A percentile compares a stretch with the other conserved stretches of the same genome.
Conservation (phyloP, 352 stramenopile species). For the Pythium oligandrum region DNA sequence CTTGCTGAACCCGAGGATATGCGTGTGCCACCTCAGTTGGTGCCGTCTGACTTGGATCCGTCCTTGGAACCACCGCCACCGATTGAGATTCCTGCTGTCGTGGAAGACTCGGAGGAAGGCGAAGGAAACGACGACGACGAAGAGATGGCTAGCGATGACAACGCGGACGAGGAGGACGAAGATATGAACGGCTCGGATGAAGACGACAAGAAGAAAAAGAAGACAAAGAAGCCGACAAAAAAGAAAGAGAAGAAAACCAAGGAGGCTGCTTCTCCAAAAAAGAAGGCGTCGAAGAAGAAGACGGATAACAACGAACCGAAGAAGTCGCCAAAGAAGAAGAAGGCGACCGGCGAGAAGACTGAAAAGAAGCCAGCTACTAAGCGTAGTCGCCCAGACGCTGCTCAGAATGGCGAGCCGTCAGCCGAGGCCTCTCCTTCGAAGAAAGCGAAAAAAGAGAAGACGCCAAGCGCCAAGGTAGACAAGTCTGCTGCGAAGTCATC, state of each 20-base stretch:
- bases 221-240: slow-evolving; percentile 25
- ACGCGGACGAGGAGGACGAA: slow-evolving; percentile 19
- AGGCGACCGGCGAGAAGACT: slow-evolving; percentile 7
- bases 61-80: slow-evolving; percentile 58
- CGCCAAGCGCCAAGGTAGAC: slow-evolving; percentile 33
- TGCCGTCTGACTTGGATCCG: slow-evolving; percentile 79
- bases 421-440: slow-evolving; percentile 25
- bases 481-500: neutral
- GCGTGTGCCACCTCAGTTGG: slow-evolving; percentile 66
- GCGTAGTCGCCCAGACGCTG: slow-evolving; percentile 6
- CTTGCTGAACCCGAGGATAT: slow-evolving; percentile 71
- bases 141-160: slow-evolving; percentile 7
- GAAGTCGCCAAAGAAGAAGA: slow-evolving; percentile 16
- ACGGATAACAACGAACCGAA: slow-evolving; percentile 15
- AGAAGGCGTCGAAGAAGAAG: slow-evolving; percentile 36
- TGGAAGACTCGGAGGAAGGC: slow-evolving; percentile 16
- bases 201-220: slow-evolving; percentile 15
- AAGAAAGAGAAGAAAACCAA: slow-evolving; percentile 20
- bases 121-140: slow-evolving; percentile 30
- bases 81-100: slow-evolving; percentile 1
- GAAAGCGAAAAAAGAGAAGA: slow-evolving; percentile 33
- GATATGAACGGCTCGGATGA: slow-evolving; percentile 12
- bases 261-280: slow-evolving; percentile 15
- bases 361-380: slow-evolving; percentile 7
- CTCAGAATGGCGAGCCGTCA: neutral